Base-by-base conservation (phyloP, 768 basidiomycete species). In the Melanogaster broomeanus region DNA sequence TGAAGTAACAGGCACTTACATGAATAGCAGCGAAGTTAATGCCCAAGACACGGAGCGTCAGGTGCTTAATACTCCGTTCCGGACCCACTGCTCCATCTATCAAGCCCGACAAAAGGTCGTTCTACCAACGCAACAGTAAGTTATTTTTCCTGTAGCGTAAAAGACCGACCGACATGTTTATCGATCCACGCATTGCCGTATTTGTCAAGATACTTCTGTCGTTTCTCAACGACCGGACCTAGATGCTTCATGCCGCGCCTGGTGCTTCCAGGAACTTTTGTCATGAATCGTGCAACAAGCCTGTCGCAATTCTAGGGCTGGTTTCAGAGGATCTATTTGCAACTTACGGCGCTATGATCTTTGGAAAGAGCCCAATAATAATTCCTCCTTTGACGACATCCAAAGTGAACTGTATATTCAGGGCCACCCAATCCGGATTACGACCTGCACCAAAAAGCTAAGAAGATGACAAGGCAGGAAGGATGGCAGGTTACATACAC, bases 71-170 rank as follows among this genome's bases (percentile, higher is more conserved):
- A 2, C 61, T 45, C 18, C 44, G 7, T 28, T 64, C 50, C 40
- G 52, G 30, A 38, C 51, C 46, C 3, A 39, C 19, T 2, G 59
- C 65, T 3, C 51, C 58, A 16, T 63, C 62, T 25, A 68, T 55
- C n/a, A 68, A 33, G 65, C 70, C 70, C 13, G 55, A 48, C 6
- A 72, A 45, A 39, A 70, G 38, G 49, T 72, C 70, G 31, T 61
- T 59, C 69, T 68, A 34, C 16, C 9, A 16, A 12, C 21, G 18
- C 25, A 12, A 11, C 28, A 30, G 7, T 30, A 10, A 30, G 15
- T 12, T n/a, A 13, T 31, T 13, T 12, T 15, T 18, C 27, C 4
- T 15, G 15, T 11, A 4, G 28, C 6, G 37, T 21, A 4, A 3
- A 2, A 40, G 28, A 31, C 27, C 8, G 30, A 55, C 69, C 2